Conservation (phyloP, 257 asterid genomes). For the Rubia yunnanensis region DNA sequence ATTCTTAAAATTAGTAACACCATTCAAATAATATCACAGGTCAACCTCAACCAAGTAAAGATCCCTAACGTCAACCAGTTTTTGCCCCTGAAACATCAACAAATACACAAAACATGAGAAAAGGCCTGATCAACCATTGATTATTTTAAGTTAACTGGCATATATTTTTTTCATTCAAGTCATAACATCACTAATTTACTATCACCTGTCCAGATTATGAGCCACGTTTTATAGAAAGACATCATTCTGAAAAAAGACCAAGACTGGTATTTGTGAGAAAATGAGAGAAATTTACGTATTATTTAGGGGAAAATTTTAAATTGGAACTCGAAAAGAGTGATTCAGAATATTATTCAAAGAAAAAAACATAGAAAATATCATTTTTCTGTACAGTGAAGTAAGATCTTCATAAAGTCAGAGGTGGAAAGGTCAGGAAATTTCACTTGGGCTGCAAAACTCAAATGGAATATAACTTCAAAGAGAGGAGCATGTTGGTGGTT, state of each 20-base stretch:
- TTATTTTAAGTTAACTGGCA: neutral
- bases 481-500: neutral
- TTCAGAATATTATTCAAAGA: neutral
- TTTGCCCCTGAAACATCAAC: slow-evolving; percentile 60
- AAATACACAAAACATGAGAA: slow-evolving; percentile 12
- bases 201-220: neutral
- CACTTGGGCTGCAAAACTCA: neutral
- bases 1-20: neutral
- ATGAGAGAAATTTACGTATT: neutral
- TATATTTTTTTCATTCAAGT: neutral
- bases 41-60: slow-evolving; percentile 87
- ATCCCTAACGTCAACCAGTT: slow-evolving; percentile 82
- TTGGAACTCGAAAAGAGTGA: neutral
- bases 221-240: neutral
- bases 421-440: neutral
- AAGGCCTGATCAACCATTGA: neutral
- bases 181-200: neutral
- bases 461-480: neutral
- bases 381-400: neutral
- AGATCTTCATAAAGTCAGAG: neutral
- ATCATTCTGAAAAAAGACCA: neutral
- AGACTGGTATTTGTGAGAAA: neutral
- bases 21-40: slow-evolving; percentile 15
- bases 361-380: neutral
- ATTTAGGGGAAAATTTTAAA: neutral